phyloP scores from a whole-genome alignment of 2,329 filamentous ascomycete species.

The Claviceps arundinis region DNA sequence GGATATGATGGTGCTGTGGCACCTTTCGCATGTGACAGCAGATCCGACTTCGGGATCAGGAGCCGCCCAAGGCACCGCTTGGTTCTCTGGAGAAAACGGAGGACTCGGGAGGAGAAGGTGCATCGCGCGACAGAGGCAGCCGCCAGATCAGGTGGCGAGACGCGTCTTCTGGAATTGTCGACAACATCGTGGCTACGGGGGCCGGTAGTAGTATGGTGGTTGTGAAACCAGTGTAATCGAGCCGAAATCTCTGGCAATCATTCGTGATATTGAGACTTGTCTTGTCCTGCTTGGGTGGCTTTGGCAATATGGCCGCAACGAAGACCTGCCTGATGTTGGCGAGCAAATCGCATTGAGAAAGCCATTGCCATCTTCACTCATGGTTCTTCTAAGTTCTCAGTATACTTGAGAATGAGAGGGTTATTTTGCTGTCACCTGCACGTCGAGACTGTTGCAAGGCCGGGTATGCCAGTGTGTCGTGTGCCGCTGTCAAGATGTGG shows the following conservation, averaged over 20 bases:
- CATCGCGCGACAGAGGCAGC: constrained; percentile 26
- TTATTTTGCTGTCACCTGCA: not conserved
- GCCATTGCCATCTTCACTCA: constrained; percentile 8
- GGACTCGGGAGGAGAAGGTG: constrained; percentile 5
- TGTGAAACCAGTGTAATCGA: constrained; percentile 31
- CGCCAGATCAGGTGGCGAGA: constrained; percentile 36
- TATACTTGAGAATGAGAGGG: not conserved
- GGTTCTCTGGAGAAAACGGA: constrained; percentile 21
- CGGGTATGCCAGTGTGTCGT: not conserved
- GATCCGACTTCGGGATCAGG: constrained; percentile 28
- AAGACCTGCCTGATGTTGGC: constrained; percentile 52
- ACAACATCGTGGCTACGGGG: constrained; percentile 19
- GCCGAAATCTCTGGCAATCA: constrained; percentile 30
- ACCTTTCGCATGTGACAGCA: constrained; percentile 29
- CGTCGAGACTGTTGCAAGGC: not conserved
- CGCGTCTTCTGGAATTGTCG: constrained; percentile 23
- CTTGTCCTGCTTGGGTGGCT: constrained; percentile 22
- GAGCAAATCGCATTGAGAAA: constrained; percentile 52
- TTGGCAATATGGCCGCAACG: constrained; percentile 37
- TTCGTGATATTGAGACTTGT: constrained; percentile 31
- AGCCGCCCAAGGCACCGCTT: constrained; percentile 43
- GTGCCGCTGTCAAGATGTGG: not conserved
- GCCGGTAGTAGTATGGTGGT: constrained; percentile 29
- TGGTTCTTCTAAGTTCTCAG: not conserved
- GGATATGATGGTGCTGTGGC: constrained; percentile 25